Evolutionary conservation across 2,329 filamentous ascomycete species (phyloP), one percentile per base, ranked within the genome.

Genomic region (Colletotrichum melonis): DNA sequence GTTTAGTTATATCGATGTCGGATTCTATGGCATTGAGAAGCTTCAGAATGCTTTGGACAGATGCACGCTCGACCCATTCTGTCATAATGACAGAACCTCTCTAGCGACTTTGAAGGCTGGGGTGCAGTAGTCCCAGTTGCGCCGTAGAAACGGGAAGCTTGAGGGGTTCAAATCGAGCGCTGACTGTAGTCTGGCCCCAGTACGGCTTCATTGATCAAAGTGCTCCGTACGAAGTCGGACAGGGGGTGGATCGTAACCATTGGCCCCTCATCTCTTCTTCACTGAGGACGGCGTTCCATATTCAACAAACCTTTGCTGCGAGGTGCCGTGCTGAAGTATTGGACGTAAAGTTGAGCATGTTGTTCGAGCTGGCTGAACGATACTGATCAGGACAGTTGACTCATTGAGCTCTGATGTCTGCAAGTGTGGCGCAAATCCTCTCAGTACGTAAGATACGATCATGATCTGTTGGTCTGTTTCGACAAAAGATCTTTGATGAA

Each of bases 141-240:
- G 54, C 46, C 59, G 59, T 73, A 60, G 59, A 70, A 65, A 73
- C 66, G 46, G 55, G 56, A 56, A 70, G 26, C 22, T 59, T 60
- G 69, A 72, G 38, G 58, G 63, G 63, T 52, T 57, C 63, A 42
- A 65, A 42, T 30, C 22, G 38, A 49, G 52, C n/a, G 62, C 54
- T 49, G 57, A 28, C 52, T 58, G 49, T 35, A 22, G 49, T 46
- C 56, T 22, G n/a, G 22, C 38, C 55, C 38, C 14, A 42, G 28
- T 52, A 49, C 42, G 42, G 42, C 19, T 49, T 42, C 6, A 49
- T 19, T 49, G 19, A 9, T 11, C 38, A 32, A 30, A 60, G 26
- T 14, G 57, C 42, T 19, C 38, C 38, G 38, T 49, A 49, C 19
- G 19, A 22, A 49, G 8, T n/a, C 11, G 32, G 32, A 49, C 42